These are phyloP conservation scores for Diospyros lotus DNA, from an alignment of 148 eudicot genomes.

Conservation along the genomic window DNA sequence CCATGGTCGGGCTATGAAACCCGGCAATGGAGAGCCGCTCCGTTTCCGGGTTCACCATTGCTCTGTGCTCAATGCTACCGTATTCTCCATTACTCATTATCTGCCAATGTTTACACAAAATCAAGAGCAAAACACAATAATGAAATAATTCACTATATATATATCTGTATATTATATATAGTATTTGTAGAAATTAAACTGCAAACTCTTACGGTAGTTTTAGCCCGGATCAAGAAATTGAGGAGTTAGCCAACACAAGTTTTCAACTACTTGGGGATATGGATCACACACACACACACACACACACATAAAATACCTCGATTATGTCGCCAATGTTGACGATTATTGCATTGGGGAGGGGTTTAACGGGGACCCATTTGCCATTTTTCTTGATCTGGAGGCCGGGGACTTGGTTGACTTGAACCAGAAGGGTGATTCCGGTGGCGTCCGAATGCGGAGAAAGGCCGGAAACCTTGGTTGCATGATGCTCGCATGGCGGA, in stretches of 20 bases:
- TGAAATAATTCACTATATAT: no score
- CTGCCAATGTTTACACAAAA: background rate
- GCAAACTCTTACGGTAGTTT: no score
- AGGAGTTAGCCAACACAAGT: no score
- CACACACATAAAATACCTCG: constrained; percentile 17
- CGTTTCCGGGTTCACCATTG: constrained; percentile 22
- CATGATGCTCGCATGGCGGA: constrained; percentile 24
- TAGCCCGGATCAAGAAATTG: no score
- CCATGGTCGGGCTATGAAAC: constrained; percentile 22
- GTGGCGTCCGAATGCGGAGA: constrained; percentile 30
- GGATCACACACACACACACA: no score
- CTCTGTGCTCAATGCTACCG: constrained; percentile 36
- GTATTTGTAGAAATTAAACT: no score
- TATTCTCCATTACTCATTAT: constrained; percentile 32
- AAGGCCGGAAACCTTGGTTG: constrained; percentile 24
- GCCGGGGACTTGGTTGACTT: constrained; percentile 25
- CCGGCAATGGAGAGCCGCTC: constrained; percentile 33
- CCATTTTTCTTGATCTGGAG: constrained; percentile 26
- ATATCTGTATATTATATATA: no score
- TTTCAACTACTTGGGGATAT: no score
- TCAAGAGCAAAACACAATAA: no score
- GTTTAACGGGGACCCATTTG: constrained; percentile 31
- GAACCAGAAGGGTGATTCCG: constrained; percentile 25
- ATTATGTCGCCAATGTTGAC: constrained; percentile 29
- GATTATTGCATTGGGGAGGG: constrained; percentile 20